Conservation (phyloP, 495 filamentous ascomycete genomes). For the Penicillium chermesinum region DNA sequence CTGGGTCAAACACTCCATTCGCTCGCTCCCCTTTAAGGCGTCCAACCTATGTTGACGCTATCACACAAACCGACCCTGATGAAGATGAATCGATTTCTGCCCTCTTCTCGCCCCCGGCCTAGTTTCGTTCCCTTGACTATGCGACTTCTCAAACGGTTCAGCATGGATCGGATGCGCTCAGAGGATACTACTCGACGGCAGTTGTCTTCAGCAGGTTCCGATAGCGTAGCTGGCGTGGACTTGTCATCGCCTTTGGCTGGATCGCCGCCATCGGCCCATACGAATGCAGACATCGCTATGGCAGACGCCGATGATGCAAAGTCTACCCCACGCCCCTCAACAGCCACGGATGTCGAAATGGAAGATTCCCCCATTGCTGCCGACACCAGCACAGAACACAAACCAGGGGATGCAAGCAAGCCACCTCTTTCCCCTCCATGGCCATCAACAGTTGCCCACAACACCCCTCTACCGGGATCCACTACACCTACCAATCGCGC, state of each 20-base stretch:
- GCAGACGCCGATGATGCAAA: slow-evolving; percentile 1
- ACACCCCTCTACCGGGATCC: slow-evolving; percentile 24
- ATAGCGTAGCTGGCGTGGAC: slow-evolving; percentile 6
- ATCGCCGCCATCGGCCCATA: slow-evolving; percentile 1
- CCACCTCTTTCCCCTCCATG: slow-evolving; percentile 31
- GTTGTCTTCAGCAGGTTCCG: slow-evolving; percentile 18
- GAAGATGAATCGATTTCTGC: slow-evolving; percentile 22
- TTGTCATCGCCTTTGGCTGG: slow-evolving; percentile 8
- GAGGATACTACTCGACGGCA: slow-evolving; percentile 24
- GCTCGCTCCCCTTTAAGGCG: slow-evolving; percentile 20
- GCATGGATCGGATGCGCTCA: slow-evolving; percentile 34
- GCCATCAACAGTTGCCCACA: slow-evolving; percentile 40
- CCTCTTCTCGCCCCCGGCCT: slow-evolving; percentile 13
- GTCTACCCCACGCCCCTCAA: neutral
- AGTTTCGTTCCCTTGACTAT: slow-evolving; percentile 36
- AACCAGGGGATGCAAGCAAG: slow-evolving; percentile 21
- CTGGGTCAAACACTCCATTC: slow-evolving; percentile 27
- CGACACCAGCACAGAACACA: slow-evolving; percentile 11
- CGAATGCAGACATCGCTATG: slow-evolving; percentile 6
- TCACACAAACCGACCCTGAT: slow-evolving; percentile 43
- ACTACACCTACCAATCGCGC: slow-evolving; percentile 18
- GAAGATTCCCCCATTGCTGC: neutral
- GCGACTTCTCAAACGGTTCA: slow-evolving; percentile 42
- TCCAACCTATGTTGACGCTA: slow-evolving; percentile 40
- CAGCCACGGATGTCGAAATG: slow-evolving; percentile 14